Conservation (phyloP, 495 filamentous ascomycete genomes). For the Chaetomium cochliodes region DNA sequence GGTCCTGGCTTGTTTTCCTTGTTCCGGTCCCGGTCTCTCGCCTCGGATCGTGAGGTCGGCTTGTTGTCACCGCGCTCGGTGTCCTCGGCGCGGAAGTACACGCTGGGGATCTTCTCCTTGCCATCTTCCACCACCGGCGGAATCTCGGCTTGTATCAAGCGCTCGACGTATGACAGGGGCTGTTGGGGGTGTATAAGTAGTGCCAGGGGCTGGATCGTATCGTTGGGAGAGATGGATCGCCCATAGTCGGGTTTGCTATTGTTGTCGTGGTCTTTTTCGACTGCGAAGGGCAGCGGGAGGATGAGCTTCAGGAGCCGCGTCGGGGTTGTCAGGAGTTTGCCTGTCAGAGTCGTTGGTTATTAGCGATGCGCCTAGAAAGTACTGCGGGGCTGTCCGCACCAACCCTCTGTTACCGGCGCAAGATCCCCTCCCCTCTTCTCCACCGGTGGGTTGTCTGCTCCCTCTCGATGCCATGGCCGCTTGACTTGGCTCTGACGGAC, state of each 20-base stretch:
- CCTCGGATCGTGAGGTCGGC: slow-evolving; percentile 35
- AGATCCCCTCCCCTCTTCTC: slow-evolving; percentile 41
- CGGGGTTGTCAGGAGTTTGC: slow-evolving; percentile 87
- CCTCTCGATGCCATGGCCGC: slow-evolving; percentile 69
- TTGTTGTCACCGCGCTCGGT: slow-evolving; percentile 57
- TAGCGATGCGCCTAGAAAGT: background rate
- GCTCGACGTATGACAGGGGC: slow-evolving; percentile 87
- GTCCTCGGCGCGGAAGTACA: slow-evolving; percentile 81
- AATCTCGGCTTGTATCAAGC: slow-evolving; percentile 84
- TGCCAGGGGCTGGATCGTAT: slow-evolving; percentile 75
- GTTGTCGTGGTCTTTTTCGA: slow-evolving; percentile 54
- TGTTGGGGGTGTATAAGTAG: slow-evolving; percentile 90
- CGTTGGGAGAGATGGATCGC: slow-evolving; percentile 47
- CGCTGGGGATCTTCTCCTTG: slow-evolving; percentile 63
- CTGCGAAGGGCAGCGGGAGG: slow-evolving; percentile 66
- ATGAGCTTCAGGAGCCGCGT: slow-evolving; percentile 87
- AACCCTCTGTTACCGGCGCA: slow-evolving; percentile 65
- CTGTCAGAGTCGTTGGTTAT: slow-evolving; percentile 40
- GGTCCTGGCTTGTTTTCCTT: slow-evolving; percentile 1
- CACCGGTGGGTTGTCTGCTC: slow-evolving; percentile 57
- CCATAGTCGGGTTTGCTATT: slow-evolving; percentile 42
- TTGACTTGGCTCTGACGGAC: slow-evolving; percentile 38
- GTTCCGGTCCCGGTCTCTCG: slow-evolving; percentile 26
- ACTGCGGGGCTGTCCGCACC: background rate
- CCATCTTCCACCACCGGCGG: slow-evolving; percentile 64